These are phyloP conservation scores for Colletotrichum chlorophyti DNA, from an alignment of 2,329 filamentous ascomycete species.

Conservation along the genomic window DNA sequence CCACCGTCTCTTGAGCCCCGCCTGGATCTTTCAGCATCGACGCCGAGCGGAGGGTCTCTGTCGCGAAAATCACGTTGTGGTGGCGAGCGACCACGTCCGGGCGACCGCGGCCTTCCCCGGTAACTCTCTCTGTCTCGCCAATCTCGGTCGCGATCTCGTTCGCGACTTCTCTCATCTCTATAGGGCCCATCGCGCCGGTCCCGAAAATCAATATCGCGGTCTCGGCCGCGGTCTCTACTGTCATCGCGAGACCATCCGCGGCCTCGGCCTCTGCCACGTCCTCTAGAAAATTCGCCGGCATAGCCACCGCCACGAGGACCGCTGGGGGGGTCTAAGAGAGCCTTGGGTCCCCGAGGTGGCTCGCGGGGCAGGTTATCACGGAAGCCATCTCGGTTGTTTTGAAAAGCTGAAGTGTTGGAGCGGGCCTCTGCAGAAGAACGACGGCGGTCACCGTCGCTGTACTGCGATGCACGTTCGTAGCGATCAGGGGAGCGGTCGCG, in stretches of 20 bases:
- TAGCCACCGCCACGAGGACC: constrained; percentile 74
- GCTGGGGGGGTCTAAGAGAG: constrained; percentile 72
- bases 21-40: constrained; percentile 72
- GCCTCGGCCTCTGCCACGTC: constrained; percentile 61
- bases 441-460: constrained; percentile 71
- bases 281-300: constrained; percentile 63
- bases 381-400: constrained; percentile 64
- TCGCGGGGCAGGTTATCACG: constrained; percentile 60
- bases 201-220: constrained; percentile 65
- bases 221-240: constrained; percentile 65
- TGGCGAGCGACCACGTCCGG: constrained; percentile 68
- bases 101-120: constrained; percentile 66
- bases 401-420: constrained; percentile 65
- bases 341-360: constrained; percentile 83
- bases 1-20: constrained; percentile 74
- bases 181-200: constrained; percentile 53
- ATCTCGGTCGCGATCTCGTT: constrained; percentile 62
- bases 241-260: constrained; percentile 68
- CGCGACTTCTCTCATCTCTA: constrained; percentile 65
- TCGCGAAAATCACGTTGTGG: constrained; percentile 67
- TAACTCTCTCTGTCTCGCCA: constrained; percentile 55
- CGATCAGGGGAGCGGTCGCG: constrained; percentile 75
- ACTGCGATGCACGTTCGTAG: constrained; percentile 62
- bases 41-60: constrained; percentile 63
- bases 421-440: constrained; percentile 68